A percentile compares a stretch with the other conserved stretches of the same genome.
Evolutionary conservation across 176 grass and related monocot genomes (phyloP).

Genomic region (Aegilops speltoides): DNA sequence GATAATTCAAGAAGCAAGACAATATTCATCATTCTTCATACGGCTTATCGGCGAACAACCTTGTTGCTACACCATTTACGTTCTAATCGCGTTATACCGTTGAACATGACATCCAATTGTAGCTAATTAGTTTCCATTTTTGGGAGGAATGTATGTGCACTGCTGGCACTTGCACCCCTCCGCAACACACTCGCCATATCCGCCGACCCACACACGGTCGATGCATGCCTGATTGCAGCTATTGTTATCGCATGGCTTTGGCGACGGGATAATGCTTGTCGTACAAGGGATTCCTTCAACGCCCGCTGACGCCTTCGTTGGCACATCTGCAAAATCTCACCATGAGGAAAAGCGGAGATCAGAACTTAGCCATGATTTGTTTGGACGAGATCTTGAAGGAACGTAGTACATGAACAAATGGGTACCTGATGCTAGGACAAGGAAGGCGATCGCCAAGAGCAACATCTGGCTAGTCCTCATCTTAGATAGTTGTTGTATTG

Average conservation of each 20-base stretch:
- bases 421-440: neutral
- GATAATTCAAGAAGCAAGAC: no score
- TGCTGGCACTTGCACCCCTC: neutral
- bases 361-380: neutral
- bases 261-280: neutral
- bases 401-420: neutral
- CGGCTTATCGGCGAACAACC: neutral
- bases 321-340: neutral
- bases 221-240: neutral
- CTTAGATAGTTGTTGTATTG: neutral
- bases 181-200: neutral
- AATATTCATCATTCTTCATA: neutral
- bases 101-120: neutral
- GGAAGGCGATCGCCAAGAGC: neutral
- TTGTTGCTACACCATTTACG: neutral
- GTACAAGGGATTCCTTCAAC: neutral
- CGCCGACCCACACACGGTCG: neutral
- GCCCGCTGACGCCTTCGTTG: no score
- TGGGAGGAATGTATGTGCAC: neutral
- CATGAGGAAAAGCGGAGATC: neutral
- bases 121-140: neutral
- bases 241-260: neutral
- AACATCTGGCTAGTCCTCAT: neutral
- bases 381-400: neutral
- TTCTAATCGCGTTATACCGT: neutral